Base-by-base conservation (phyloP, 2,329 filamentous ascomycete species). In the Lasiodiplodia theobromae region DNA sequence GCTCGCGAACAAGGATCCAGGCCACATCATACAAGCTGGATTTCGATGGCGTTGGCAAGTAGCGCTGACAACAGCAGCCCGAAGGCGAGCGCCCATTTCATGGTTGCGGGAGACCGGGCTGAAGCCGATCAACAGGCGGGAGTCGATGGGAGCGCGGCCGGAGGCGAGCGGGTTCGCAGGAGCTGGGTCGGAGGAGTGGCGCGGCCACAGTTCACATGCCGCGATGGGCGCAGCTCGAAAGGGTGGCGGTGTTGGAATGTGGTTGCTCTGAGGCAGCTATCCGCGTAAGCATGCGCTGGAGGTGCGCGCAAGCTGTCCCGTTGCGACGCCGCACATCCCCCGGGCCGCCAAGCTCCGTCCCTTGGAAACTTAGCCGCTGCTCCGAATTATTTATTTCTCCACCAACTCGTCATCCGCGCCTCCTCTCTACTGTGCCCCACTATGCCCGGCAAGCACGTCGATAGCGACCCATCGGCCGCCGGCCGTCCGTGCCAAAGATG, bases 401-500 rank as follows among this genome's bases (percentile, higher is more conserved):
- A 25, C 54, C 25, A 23, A 11, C 28, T 4, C 65, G 12, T 25
- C 40, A 14, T 47, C 47, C 54, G 28, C 54, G 5, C 28, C 25
- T 23, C n/a, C 23, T 12, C 23, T 51, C 8, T 57, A 34, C 18
- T 23, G 28, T 10, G 25, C 54, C 31, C 40, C 65, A 71, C 23
- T 12, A 80, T 80, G 78, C 76, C 78, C 16, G 77, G 76, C 51
- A 80, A 77, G 70, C 71, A 76, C 23, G 23, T 74, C 31, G 28
- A 58, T 18, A 25, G 38, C 37, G 63, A 67, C 6, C 47, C 28
- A 21, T 37, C 6, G 12, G 31, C 44, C 18, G 56, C 70, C 6
- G 71, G 70, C 12, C 73, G 77, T 68, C 77, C 80, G 63, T 92
- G 89, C 75, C 80, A 83, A 72, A 85, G 89, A 71, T 92, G 89